These are phyloP conservation scores for Grosmannia serpens DNA, from an alignment of 2,329 filamentous ascomycete genomes.

Conservation along the genomic window DNA sequence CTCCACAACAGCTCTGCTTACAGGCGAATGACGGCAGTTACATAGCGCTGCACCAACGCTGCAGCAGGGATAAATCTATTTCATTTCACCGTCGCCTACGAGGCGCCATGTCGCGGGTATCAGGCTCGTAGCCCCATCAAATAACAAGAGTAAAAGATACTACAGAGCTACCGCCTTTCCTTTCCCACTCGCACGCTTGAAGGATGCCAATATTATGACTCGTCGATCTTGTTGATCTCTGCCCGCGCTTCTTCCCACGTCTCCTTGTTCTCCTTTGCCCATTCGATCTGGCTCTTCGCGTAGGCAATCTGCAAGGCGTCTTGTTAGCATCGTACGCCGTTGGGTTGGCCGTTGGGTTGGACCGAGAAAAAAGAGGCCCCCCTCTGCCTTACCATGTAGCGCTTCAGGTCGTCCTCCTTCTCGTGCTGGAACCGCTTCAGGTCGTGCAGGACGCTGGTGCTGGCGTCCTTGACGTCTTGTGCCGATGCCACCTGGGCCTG, in stretches of 20 bases:
- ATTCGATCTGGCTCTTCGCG: conserved; percentile 84
- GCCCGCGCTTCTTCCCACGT: conserved; percentile 85
- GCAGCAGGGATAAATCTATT: not conserved
- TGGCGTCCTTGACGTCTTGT: conserved; percentile 88
- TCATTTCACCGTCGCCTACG: not conserved
- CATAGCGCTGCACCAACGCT: not conserved
- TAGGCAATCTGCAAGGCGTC: conserved; percentile 59
- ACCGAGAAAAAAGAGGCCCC: too few species aligned
- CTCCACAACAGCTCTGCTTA: not conserved
- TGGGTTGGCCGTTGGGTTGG: too few species aligned
- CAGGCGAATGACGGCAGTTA: not conserved
- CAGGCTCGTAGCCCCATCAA: not conserved
- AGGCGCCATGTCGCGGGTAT: not conserved
- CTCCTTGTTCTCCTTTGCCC: conserved; percentile 83
- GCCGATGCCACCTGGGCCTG: conserved; percentile 82
- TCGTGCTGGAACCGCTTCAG: conserved; percentile 86
- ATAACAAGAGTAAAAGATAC: not conserved
- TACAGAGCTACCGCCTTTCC: not conserved
- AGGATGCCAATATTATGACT: conserved; percentile 24
- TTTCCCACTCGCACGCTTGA: not conserved
- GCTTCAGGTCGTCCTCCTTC: conserved; percentile 86
- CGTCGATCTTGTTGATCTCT: conserved; percentile 81
- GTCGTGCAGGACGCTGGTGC: conserved; percentile 76
- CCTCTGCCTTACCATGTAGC: conserved; percentile 73
- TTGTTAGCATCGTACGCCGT: conserved; percentile 12